phyloP scores from a whole-genome alignment of 148 eudicot genomes.

The Heliosperma pusillum region DNA sequence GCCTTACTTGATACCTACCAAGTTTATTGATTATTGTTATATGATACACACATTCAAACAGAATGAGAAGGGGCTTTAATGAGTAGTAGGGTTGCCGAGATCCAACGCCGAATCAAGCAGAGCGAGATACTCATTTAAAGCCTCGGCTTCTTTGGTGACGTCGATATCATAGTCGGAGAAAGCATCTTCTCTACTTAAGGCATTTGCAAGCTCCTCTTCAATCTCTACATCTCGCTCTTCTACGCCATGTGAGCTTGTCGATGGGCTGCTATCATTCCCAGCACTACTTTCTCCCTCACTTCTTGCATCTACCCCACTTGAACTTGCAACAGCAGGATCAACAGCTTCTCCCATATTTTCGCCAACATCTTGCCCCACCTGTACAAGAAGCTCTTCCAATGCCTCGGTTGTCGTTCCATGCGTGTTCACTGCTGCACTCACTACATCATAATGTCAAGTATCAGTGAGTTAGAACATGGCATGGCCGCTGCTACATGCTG shows the following conservation, averaged over 20 bases:
- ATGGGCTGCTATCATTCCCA: slow-evolving; percentile 24
- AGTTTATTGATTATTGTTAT: not conserved
- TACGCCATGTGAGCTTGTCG: slow-evolving; percentile 19
- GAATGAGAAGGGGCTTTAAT: not conserved
- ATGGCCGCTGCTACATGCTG: not conserved
- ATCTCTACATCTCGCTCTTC: slow-evolving; percentile 69
- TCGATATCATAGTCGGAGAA: slow-evolving; percentile 89
- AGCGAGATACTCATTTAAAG: slow-evolving; percentile 73
- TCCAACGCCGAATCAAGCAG: slow-evolving; percentile 40
- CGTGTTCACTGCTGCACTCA: slow-evolving; percentile 41
- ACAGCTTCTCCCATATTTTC: slow-evolving; percentile 12
- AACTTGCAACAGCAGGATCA: slow-evolving; percentile 9
- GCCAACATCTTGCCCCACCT: slow-evolving; percentile 13
- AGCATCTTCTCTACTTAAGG: slow-evolving; percentile 52
- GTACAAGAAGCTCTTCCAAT: slow-evolving; percentile 39
- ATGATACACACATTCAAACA: not conserved
- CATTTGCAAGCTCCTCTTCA: slow-evolving; percentile 63
- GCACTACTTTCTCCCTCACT: not conserved
- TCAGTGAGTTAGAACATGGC: not conserved
- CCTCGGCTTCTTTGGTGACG: slow-evolving; percentile 85
- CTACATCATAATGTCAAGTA: slow-evolving; percentile 29
- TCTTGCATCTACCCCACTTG: slow-evolving; percentile 12
- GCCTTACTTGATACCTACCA: no score
- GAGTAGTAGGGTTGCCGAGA: slow-evolving; percentile 15
- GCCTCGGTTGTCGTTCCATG: slow-evolving; percentile 47